Evolutionary conservation across 495 filamentous ascomycete species (phyloP).

Genomic region (Trichoderma parareesei): DNA sequence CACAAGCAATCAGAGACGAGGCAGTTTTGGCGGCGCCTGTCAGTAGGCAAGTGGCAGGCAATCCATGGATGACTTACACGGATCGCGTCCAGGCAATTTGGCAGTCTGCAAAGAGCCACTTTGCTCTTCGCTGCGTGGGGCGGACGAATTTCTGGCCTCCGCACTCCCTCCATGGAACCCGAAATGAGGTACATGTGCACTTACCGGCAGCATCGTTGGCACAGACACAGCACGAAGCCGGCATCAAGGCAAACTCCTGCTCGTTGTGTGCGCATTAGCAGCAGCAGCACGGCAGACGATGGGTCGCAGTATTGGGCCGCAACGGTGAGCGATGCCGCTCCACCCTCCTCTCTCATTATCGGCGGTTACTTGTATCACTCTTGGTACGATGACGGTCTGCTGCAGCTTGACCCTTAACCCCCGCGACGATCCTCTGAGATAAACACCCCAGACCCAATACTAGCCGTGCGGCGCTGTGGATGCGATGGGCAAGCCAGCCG

Average conservation of each 20-base stretch:
- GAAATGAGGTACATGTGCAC: background rate
- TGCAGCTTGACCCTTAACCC: slow-evolving; percentile 4
- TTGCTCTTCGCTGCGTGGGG: slow-evolving; percentile 1
- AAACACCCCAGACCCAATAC: background rate
- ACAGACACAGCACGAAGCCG: background rate
- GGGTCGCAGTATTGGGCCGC: background rate
- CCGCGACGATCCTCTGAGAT: slow-evolving; percentile 8
- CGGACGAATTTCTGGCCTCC: background rate
- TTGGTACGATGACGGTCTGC: slow-evolving; percentile 4
- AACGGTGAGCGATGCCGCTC: background rate
- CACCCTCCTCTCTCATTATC: background rate
- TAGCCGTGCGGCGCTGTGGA: background rate
- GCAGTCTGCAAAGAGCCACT: background rate
- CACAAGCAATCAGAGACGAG: background rate
- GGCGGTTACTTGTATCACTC: background rate
- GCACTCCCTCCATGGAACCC: background rate
- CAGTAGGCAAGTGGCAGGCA: background rate
- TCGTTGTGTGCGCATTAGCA: background rate
- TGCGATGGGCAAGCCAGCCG: background rate
- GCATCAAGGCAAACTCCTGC: background rate
- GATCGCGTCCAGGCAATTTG: background rate
- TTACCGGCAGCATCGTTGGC: background rate
- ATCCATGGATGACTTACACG: slow-evolving; percentile 9
- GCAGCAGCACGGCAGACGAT: background rate
- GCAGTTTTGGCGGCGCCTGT: background rate